Percentiles rank a stretch among this genome's conserved stretches.
phyloP scores from a whole-genome alignment of 1,284 basidiomycete genomes.

The Trichosporon sp. region DNA sequence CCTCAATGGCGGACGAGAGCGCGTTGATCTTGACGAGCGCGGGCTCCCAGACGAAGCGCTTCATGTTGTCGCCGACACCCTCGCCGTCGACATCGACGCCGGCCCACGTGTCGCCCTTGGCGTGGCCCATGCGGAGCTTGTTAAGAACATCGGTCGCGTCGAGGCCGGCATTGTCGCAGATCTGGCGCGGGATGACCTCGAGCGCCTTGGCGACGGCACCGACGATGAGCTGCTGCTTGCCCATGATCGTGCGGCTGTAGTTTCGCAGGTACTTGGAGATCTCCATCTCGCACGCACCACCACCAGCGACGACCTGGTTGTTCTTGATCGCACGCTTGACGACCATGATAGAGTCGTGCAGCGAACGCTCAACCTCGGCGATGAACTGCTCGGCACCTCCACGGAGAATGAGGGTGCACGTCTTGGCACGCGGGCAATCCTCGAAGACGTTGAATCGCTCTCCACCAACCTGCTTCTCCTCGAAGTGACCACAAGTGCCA shows the following conservation, averaged over 20 bases:
- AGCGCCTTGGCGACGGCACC: conserved; percentile 95
- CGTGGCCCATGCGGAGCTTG: conserved; percentile 96
- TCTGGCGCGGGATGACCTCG: conserved; percentile 96
- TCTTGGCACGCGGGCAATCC: conserved; percentile 92
- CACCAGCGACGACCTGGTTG: conserved; percentile 93
- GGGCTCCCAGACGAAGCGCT: conserved; percentile 98
- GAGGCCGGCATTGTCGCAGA: conserved; percentile 97
- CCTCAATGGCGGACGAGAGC: conserved; percentile 90
- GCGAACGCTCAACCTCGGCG: conserved; percentile 93
- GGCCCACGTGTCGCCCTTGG: conserved; percentile 79
- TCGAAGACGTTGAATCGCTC: conserved; percentile 98
- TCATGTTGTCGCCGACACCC: conserved; percentile 92
- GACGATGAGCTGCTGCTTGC: conserved; percentile 94
- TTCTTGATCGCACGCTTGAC: conserved; percentile 96
- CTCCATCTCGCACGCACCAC: conserved; percentile 99
- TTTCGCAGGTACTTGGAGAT: conserved; percentile 89
- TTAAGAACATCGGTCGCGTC: conserved; percentile 98
- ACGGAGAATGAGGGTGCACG: conserved; percentile 92
- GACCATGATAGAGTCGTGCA: conserved; percentile 99
- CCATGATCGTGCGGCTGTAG: conserved; percentile 87
- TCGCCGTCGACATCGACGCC: conserved; percentile 96
- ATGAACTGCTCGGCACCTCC: conserved; percentile 99
- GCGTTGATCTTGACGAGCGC: conserved; percentile 94
- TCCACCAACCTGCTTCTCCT: conserved; percentile 95
- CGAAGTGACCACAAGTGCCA: conserved; percentile 86